A percentile compares a stretch with the other conserved stretches of the same genome.
Evolutionary conservation across 1,284 basidiomycete species (phyloP).

Genomic region (Moesziomyces antarcticus): DNA sequence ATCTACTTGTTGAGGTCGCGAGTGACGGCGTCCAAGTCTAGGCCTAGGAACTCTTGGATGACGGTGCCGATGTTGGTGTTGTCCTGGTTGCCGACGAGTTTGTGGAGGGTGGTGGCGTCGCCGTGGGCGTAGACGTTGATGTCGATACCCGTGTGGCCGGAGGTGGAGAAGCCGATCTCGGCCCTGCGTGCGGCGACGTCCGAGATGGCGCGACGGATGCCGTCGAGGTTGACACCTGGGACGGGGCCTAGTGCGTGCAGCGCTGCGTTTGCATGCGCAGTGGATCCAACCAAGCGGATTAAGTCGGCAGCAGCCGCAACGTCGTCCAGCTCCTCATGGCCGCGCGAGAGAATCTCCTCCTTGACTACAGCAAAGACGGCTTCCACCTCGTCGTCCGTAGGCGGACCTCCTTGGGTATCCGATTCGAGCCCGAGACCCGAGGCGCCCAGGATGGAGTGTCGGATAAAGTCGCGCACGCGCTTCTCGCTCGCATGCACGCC

Average conservation of each 20-base stretch:
- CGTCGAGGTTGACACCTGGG: slow-evolving; percentile 39
- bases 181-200: slow-evolving; percentile 60
- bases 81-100: slow-evolving; percentile 67
- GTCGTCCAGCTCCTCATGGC: slow-evolving; percentile 1
- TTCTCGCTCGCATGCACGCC: slow-evolving; percentile 9
- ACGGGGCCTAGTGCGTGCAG: slow-evolving; percentile 8
- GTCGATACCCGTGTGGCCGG: slow-evolving; percentile 69
- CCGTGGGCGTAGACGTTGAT: slow-evolving; percentile 69
- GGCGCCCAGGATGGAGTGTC: slow-evolving; percentile 38
- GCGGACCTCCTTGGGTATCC: slow-evolving; percentile 24
- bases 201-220: slow-evolving; percentile 41
- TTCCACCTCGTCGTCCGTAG: slow-evolving; percentile 59
- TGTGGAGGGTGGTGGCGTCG: slow-evolving; percentile 27
- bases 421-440: slow-evolving; percentile 29
- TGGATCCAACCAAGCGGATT: slow-evolving; percentile 3
- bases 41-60: slow-evolving; percentile 46
- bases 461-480: slow-evolving; percentile 38
- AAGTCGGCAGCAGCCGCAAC: neutral
- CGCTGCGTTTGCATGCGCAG: neutral
- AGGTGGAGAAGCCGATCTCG: slow-evolving; percentile 68
- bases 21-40: slow-evolving; percentile 58
- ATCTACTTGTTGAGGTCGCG: slow-evolving; percentile 30
- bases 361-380: slow-evolving; percentile 47
- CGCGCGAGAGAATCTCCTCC: slow-evolving; percentile 19
- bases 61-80: slow-evolving; percentile 67